Base-by-base conservation (phyloP, 805 yeast species). In the Zygosaccharomyces bailii region DNA sequence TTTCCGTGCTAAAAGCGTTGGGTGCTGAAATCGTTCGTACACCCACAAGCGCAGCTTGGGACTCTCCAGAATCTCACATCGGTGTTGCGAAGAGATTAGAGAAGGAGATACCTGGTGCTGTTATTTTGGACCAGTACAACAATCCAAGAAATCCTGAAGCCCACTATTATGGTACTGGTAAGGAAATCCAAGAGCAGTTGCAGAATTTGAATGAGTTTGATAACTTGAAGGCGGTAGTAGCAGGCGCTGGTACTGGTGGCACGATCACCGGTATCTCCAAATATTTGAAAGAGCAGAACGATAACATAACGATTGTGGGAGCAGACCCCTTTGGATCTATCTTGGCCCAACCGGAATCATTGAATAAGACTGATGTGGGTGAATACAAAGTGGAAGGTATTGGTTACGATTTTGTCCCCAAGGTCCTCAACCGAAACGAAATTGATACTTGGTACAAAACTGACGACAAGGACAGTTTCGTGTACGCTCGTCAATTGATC, bases 191-290 rank as follows among this genome's bases (percentile, higher is more conserved):
- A 81, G 79, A 80, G 49, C 95, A 86, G 67, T 77, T 91, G 11
- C 67, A 74, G 19, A 46, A 57, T 7, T 42, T 63, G 21, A 46
- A 55, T 19, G 41, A 50, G 39, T 63, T 63, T 38, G 86, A 90
- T 27, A 76, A 80, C 48, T 72, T 87, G 43, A 79, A 79, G 43
- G 87, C 82, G 49, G 72, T 87, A 35, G 84, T 87, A 43, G 95
- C 95, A 30, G 96, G 96, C 65, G 95, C 96, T 5, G 96, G 96
- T 69, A 86, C 96, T 46, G 96, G 96, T 68, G 96, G 96, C 69
- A 86, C 96, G 43, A 82, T 86, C 61, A 71, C 86, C 42, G 96
- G 96, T 70, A 84, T 85, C 54, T 79, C 93, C 45, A 74, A 72
- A 54, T 87, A 81, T 56, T 73, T 86, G 63, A 86, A 86, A 70